Base-by-base conservation (phyloP, 2,329 filamentous ascomycete species). In the Nemania sp. region DNA sequence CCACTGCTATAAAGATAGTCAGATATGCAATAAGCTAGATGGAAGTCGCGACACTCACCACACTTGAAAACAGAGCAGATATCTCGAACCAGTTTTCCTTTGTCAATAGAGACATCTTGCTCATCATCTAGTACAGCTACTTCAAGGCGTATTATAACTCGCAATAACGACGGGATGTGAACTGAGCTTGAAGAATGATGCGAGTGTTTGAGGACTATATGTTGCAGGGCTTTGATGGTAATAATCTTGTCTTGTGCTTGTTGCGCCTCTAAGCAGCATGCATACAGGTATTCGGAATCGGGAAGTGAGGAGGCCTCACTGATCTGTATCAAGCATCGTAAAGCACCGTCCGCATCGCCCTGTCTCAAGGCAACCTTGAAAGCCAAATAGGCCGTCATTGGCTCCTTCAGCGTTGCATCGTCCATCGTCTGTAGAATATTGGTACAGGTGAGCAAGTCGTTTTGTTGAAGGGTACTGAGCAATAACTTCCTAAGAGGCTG, bases 201-300 rank as follows among this genome's bases (percentile, higher is more conserved):
- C 20, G 82, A 75, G 54, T 79, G 77, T 47, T 78, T 81, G 23
- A 83, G 76, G 12, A 88, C 72, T 1, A 91, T 74, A 53, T 79
- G 76, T 60, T 82, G 81, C 41, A 92, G 68, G 9, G 82, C 80
- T 24, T 76, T 68, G 11, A 86, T 72, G 2, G 86, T 81, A 58
- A 86, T 83, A 0, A 74, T 58, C 45, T 80, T 84, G 56, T 90
- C 82, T 0, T 84, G 83, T 1, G 75, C 74, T 57, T 83, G 77
- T 44, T 91, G 85, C 2, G 90, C 88, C 68, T 95, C 90, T 23
- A 90, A 74, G 19, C 90, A 82, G 63, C 91, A 96, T 1, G 90
- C 89, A 60, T 92, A 91, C 1, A 97, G 75, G 37, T 91, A 81
- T 12, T 84, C 83, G 17, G 77, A 75, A 28, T 86, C 80, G 19